Conservation (phyloP, 192 early-diverging fungal species). For the Rhizophagus clarus region DNA sequence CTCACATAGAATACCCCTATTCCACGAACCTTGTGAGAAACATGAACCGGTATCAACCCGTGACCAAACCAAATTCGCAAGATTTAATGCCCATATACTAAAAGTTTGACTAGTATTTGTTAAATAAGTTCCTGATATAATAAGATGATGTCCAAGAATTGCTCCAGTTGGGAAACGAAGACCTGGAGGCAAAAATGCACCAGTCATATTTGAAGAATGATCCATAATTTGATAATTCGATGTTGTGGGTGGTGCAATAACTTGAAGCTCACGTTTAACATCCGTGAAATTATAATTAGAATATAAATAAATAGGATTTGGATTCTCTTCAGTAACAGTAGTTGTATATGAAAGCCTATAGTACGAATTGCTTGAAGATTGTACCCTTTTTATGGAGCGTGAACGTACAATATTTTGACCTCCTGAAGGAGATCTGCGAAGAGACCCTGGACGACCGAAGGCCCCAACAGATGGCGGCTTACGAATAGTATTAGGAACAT, state of each 20-base stretch:
- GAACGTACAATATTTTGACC: neutral
- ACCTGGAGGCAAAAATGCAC: slow-evolving; percentile 66
- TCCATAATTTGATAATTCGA: slow-evolving; percentile 65
- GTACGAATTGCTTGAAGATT: slow-evolving; percentile 34
- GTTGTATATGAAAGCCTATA: slow-evolving; percentile 40
- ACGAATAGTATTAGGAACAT: neutral
- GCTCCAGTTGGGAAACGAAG: slow-evolving; percentile 77
- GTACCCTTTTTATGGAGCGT: slow-evolving; percentile 30
- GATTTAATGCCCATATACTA: slow-evolving; percentile 72
- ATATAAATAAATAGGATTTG: slow-evolving; percentile 71
- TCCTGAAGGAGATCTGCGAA: slow-evolving; percentile 17
- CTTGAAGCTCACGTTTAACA: slow-evolving; percentile 76
- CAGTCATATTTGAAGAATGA: slow-evolving; percentile 68
- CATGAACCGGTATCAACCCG: slow-evolving; percentile 69
- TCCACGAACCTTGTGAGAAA: slow-evolving; percentile 77
- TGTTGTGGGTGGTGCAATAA: slow-evolving; percentile 58
- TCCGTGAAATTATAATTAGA: slow-evolving; percentile 84
- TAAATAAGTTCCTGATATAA: slow-evolving; percentile 75
- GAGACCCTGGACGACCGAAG: slow-evolving; percentile 37
- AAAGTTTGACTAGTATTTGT: slow-evolving; percentile 67
- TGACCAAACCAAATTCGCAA: slow-evolving; percentile 63
- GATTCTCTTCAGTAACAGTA: slow-evolving; percentile 46
- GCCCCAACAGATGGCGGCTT: slow-evolving; percentile 37
- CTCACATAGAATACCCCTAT: slow-evolving; percentile 69
- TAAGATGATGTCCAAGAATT: slow-evolving; percentile 66